Evolutionary conservation across 106 monocot genomes (phyloP).

Genomic region (Dioscorea zingiberensis): DNA sequence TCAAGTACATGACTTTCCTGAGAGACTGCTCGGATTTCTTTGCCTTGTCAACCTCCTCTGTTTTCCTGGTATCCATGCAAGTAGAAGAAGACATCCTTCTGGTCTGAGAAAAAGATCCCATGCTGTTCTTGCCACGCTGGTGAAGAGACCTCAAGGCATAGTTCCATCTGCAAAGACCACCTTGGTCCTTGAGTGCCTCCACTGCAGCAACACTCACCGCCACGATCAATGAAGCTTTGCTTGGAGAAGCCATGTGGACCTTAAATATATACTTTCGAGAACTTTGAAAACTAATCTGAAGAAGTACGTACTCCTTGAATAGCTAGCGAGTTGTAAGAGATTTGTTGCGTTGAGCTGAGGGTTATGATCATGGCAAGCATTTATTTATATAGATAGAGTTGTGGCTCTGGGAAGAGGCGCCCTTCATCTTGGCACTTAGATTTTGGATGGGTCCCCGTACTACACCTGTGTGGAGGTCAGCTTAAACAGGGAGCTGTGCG

Average conservation of each 20-base stretch:
- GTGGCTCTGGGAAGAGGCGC: neutral
- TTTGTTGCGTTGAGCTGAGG: neutral
- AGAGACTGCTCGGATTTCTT: neutral
- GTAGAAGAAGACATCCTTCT: neutral
- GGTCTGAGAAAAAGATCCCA: neutral
- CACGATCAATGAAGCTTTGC: conserved; percentile 10
- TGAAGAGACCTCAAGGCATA: conserved; percentile 8
- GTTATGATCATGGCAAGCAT: neutral
- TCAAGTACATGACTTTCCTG: conserved; percentile 9
- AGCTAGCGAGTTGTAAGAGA: neutral
- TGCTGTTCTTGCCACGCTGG: conserved; percentile 6
- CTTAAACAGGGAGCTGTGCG: neutral
- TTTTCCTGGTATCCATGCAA: neutral
- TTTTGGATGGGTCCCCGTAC: neutral
- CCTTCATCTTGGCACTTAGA: neutral
- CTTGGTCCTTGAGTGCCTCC: conserved; percentile 22
- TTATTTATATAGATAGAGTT: neutral
- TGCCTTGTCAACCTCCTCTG: neutral
- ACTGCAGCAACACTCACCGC: conserved; percentile 14
- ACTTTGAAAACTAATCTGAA: neutral
- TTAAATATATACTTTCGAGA: neutral
- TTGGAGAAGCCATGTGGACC: conserved; percentile 16
- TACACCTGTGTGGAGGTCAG: neutral
- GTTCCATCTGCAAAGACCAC: conserved; percentile 15
- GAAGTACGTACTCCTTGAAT: neutral